These are phyloP conservation scores for Calonectria naviculata DNA, from an alignment of 2,329 filamentous ascomycete genomes.

Conservation along the genomic window DNA sequence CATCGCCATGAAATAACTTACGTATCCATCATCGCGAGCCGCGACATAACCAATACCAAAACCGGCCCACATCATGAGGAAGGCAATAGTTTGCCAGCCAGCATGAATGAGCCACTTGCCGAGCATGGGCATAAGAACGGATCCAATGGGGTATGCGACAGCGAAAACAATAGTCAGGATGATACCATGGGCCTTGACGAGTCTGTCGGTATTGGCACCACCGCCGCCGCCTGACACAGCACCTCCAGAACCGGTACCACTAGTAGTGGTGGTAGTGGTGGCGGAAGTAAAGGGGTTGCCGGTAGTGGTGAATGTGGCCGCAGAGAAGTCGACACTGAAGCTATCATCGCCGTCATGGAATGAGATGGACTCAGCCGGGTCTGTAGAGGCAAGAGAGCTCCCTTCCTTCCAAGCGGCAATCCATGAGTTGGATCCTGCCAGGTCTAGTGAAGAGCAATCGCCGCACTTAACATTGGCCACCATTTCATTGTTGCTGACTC, in stretches of 20 bases:
- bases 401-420: constrained; percentile 66
- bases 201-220: neutral
- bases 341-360: constrained; percentile 57
- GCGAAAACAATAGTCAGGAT: constrained; percentile 69
- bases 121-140: constrained; percentile 67
- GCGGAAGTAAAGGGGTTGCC: constrained; percentile 61
- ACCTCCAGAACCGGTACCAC: neutral
- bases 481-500: constrained; percentile 63
- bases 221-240: neutral
- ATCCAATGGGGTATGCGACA: constrained; percentile 67
- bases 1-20: constrained; percentile 44
- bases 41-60: constrained; percentile 65
- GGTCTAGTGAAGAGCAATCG: constrained; percentile 61
- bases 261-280: constrained; percentile 38
- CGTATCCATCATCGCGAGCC: constrained; percentile 50
- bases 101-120: constrained; percentile 67
- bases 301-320: constrained; percentile 58
- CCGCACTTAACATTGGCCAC: constrained; percentile 68
- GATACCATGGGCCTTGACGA: constrained; percentile 59
- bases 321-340: constrained; percentile 61
- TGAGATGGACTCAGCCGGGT: constrained; percentile 51
- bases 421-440: constrained; percentile 58
- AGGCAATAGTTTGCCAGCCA: constrained; percentile 62
- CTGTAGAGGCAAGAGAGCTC: constrained; percentile 56
- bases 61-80: constrained; percentile 66